Evolutionary conservation across 805 yeast genomes (phyloP), one percentile per base, ranked within the genome.

Genomic region (Candida broadrunensis): DNA sequence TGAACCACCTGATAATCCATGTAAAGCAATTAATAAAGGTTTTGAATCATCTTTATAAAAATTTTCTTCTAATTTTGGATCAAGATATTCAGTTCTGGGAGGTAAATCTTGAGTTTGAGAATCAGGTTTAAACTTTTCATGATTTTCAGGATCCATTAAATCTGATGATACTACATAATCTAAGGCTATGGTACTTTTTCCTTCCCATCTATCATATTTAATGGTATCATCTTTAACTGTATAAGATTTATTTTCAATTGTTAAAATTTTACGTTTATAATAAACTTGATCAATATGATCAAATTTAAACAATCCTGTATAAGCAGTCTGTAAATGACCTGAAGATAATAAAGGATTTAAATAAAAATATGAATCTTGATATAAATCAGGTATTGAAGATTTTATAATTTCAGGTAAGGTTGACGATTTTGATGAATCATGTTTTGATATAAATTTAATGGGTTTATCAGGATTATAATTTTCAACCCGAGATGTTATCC

Each of bases 1-100:
- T 13, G 88, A 80, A 1, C 95, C 95, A 43, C 93, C 91, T 20
- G 86, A 83, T 29, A 85, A 67, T 2, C 93, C 95, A 53, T 85
- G 91, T 36, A 75, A 61, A 7, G 83, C 77, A 24, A 85, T 65
- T 16, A 81, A 68, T 36, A 85, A 65, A 3, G 90, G 90, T 44
- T 69, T 71, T 8, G 66, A 56, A 41, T 71, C 71, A 7, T 55
- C 53, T 3, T 55, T 50, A 30, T 67, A 52, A 2, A 72, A 38
- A 2, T 38, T 51, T 3, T 48, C 49, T 23, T 77, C 63, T 47
- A 77, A 79, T 1, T 59, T 56, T 1, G 73, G 72, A 19, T 76
- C 67, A 44, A 81, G 60, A 54, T 75, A 85, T 56, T 85, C 73
- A 1, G 87, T 82, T 48, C 89, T 68, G 19, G 88, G 86, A 30